Evolutionary conservation across 2,329 filamentous ascomycete genomes (phyloP).

Genomic region (Fusarium sp.): DNA sequence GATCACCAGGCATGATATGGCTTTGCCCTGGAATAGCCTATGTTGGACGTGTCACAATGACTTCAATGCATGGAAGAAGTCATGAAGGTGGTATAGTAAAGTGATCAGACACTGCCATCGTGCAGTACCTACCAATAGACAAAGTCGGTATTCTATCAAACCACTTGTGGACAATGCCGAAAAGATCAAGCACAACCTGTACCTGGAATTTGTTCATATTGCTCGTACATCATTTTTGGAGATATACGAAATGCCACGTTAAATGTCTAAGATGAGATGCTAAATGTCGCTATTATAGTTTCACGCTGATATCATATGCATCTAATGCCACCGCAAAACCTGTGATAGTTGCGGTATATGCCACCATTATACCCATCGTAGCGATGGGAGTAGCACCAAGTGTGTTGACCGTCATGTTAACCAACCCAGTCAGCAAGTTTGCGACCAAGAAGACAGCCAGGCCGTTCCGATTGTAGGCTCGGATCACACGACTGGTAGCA

Average conservation of each 20-base stretch:
- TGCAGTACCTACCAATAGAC: background rate
- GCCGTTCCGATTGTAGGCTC: constrained; percentile 89
- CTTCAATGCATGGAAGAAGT: background rate
- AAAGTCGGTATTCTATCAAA: background rate
- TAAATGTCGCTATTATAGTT: constrained; percentile 60
- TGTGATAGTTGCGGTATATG: constrained; percentile 76
- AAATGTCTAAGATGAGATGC: constrained; percentile 1
- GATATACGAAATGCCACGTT: background rate
- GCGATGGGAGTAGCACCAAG: constrained; percentile 72
- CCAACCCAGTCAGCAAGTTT: constrained; percentile 87
- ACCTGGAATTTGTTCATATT: background rate
- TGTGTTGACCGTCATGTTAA: constrained; percentile 89
- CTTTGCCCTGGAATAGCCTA: background rate
- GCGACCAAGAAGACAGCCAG: constrained; percentile 86
- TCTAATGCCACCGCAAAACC: constrained; percentile 75
- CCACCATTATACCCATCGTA: constrained; percentile 79
- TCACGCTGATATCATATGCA: constrained; percentile 73
- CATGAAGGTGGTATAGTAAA: background rate
- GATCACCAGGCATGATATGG: background rate
- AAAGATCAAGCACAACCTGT: background rate
- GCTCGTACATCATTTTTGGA: background rate
- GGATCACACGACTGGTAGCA: constrained; percentile 83
- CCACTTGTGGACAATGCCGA: background rate
- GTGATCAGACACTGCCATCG: background rate
- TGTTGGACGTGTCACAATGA: background rate